phyloP scores from a whole-genome alignment of 306 rosid species.

The Aeschynomene evenia region DNA sequence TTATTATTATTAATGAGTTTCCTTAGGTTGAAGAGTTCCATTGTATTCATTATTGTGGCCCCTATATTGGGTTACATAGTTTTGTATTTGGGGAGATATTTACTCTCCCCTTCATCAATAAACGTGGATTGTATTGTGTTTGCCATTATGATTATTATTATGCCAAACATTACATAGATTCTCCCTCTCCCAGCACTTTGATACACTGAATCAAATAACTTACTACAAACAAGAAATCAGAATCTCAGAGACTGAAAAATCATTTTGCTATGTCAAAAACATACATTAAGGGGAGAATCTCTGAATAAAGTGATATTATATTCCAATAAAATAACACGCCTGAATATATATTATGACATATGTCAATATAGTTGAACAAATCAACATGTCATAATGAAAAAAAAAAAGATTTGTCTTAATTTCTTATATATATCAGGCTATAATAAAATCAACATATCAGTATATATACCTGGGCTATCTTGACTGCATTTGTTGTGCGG shows the following conservation, averaged over 20 bases:
- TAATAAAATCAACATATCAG: neutral
- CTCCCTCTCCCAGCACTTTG: neutral
- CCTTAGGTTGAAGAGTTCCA: neutral
- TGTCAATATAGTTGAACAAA: no score
- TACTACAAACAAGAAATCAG: no score
- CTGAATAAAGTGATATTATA: no score
- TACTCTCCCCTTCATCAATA: slow-evolving; percentile 29
- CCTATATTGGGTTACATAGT: neutral
- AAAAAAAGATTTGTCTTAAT: no score
- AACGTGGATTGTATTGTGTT: slow-evolving; percentile 11
- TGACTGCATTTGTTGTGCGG: neutral
- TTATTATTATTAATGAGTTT: neutral
- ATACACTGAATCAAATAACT: neutral
- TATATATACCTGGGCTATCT: neutral
- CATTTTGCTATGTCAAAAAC: no score
- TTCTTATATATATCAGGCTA: neutral
- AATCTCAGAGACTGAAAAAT: no score
- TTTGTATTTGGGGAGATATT: slow-evolving; percentile 25
- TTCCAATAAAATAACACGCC: no score
- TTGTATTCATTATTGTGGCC: slow-evolving; percentile 23
- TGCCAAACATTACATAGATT: neutral
- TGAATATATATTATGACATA: no score
- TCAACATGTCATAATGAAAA: no score
- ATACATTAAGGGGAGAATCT: no score
- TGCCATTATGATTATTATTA: neutral